Evolutionary conservation across 305 asterid genomes (phyloP), one percentile per base, ranked within the genome.

Genomic region (Fraxinus latifolia): DNA sequence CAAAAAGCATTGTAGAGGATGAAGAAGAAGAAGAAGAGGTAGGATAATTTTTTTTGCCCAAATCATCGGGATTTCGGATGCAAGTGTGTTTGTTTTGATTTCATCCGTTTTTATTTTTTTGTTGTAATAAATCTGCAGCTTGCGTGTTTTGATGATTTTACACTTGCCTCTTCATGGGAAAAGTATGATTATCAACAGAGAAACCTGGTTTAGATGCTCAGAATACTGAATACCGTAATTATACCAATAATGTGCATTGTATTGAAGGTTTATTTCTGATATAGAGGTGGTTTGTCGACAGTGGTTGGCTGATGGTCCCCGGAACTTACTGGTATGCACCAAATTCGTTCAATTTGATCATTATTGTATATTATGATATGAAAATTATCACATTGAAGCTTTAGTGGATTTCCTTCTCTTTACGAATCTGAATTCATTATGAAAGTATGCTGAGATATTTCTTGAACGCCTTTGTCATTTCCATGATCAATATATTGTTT

Each of bases 271-370:
- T 89, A 94, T 94, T 82, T 94, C 98, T 76, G 98, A 93, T 85
- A 92, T 96, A 47, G 99, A 96, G 86, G 98, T 96, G 27, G 94
- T 94, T 44, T 96, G 98, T 87, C 88, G 99, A 81, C 97, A 91
- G 84, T 96, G 99, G 99, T 81, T 93, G 79, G 92, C 95, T 8
- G 92, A 88, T 86, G 98, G 99, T 74, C 92, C 97, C 27, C 89
- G 91, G 88, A 94, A 91, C 88, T 90, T 94, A 81, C 78, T 92
- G 97, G 99, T 96, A 92, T 70, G 86, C 70, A 36, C 65, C 21
- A 34, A 77, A 31, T 84, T 78, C 76, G 29, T 77, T 83, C 9
- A 25, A 44, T 68, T 34, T 71, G 9, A 74, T 85, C 74, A 50
- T 58, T 77, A 47, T 7, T 76, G 67, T n/a, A 60, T 60, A 1